Conservation (phyloP, 2,329 filamentous ascomycete genomes). For the Aspergillus sp. region DNA sequence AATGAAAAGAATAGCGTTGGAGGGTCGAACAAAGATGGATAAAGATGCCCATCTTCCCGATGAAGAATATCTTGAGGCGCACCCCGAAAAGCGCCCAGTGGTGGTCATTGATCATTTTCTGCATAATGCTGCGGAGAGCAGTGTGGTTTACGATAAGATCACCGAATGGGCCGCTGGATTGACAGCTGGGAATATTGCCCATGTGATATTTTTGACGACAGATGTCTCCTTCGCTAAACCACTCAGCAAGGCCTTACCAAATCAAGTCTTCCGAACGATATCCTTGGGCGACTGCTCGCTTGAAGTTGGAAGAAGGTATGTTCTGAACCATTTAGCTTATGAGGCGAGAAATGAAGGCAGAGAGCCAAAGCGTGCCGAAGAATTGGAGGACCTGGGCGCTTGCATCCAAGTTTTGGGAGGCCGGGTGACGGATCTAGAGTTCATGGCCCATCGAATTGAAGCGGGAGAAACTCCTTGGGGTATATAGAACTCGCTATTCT, state of each 20-base stretch:
- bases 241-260: conserved; percentile 78
- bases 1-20: conserved; percentile 70
- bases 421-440: conserved; percentile 91
- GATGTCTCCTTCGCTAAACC: conserved; percentile 87
- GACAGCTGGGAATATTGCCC: conserved; percentile 82
- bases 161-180: conserved; percentile 86
- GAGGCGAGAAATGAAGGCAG: conserved; percentile 32
- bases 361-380: conserved; percentile 35
- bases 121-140: conserved; percentile 66
- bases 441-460: conserved; percentile 83
- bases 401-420: conserved; percentile 82
- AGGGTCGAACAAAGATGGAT: conserved; percentile 65
- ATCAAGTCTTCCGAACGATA: conserved; percentile 83
- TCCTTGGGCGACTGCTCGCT: conserved; percentile 81
- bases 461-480: conserved; percentile 74
- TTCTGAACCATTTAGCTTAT: conserved; percentile 71
- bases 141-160: conserved; percentile 68
- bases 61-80: conserved; percentile 84
- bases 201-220: conserved; percentile 90
- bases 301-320: conserved; percentile 81
- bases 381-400: conserved; percentile 69
- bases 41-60: conserved; percentile 68
- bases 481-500: conserved; percentile 12
- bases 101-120: conserved; percentile 91
- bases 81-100: conserved; percentile 76